Conservation (phyloP, 129 eudicot species). For the Flaveria ramosissima region DNA sequence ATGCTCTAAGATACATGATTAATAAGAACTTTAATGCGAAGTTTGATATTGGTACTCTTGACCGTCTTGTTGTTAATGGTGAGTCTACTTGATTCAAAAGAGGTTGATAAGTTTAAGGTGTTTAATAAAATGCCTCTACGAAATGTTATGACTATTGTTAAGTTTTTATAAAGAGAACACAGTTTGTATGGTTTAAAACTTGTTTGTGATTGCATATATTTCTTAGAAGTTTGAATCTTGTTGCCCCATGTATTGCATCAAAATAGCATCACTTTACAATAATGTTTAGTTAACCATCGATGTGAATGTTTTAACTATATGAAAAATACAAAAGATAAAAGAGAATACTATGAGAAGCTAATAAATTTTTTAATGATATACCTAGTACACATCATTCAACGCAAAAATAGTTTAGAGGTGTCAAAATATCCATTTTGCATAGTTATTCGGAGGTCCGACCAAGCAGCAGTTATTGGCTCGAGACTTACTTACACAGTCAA, state of each 20-base stretch:
- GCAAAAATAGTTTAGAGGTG: no score
- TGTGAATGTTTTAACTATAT: background rate
- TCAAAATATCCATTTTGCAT: no score
- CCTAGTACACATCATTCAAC: no score
- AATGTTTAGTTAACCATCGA: background rate
- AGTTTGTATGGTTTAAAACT: no score
- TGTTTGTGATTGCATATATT: no score
- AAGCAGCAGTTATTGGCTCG: no score
- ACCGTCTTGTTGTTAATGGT: constrained; percentile 54
- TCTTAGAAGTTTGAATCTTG: background rate
- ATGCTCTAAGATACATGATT: constrained; percentile 50
- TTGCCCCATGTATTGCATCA: background rate
- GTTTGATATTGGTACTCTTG: constrained; percentile 54
- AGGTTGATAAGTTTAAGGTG: background rate
- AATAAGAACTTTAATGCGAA: constrained; percentile 50
- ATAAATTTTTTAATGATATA: no score
- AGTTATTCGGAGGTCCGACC: no score
- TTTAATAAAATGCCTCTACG: constrained; percentile 16
- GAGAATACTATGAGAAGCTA: no score
- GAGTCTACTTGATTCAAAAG: background rate
- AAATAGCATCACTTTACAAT: background rate
- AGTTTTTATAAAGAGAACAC: no score
- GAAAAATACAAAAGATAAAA: no score
- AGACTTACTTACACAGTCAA: no score
- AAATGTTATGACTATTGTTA: background rate